A percentile compares a stretch with the other conserved stretches of the same genome.
phyloP scores from a whole-genome alignment of 2,329 filamentous ascomycete species.

The Clonostachys solani region DNA sequence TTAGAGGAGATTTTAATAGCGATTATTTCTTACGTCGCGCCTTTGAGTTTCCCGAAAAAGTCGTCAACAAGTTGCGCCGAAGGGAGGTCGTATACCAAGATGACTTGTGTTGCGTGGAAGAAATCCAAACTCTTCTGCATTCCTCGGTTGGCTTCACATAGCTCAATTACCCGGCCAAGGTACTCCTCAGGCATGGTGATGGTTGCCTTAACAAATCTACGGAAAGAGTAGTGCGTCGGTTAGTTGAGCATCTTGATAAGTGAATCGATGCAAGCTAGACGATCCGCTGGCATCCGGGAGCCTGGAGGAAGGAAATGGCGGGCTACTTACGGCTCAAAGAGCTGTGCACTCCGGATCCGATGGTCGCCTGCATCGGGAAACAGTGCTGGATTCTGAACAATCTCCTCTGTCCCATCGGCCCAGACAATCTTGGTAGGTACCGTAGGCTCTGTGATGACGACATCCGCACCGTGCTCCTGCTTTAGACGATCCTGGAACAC shows the following conservation, averaged over 20 bases:
- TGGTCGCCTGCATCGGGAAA: constrained; percentile 69
- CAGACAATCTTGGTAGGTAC: constrained; percentile 87
- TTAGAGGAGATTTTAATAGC: neutral
- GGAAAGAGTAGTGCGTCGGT: neutral
- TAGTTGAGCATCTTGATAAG: neutral
- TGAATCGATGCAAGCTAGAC: neutral
- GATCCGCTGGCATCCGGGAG: neutral
- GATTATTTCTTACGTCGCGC: constrained; percentile 54
- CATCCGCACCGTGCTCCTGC: constrained; percentile 89
- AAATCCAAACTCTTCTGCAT: constrained; percentile 85
- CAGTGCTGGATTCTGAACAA: constrained; percentile 81
- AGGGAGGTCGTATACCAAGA: constrained; percentile 87
- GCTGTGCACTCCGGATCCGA: constrained; percentile 34
- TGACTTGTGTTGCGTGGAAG: constrained; percentile 89
- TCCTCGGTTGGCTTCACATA: constrained; percentile 87
- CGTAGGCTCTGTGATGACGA: constrained; percentile 95
- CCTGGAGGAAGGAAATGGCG: neutral
- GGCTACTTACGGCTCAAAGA: constrained; percentile 44
- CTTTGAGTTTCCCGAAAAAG: constrained; percentile 95
- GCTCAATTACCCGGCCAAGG: constrained; percentile 87
- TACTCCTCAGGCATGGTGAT: constrained; percentile 93
- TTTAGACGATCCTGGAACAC: constrained; percentile 94
- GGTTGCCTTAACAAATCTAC: constrained; percentile 69
- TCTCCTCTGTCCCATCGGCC: constrained; percentile 69
- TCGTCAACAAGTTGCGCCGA: constrained; percentile 91